Evolutionary conservation across 1,139 yeast genomes (phyloP), one percentile per base, ranked within the genome.

Genomic region (Sugiyamaella grinbergsii): DNA sequence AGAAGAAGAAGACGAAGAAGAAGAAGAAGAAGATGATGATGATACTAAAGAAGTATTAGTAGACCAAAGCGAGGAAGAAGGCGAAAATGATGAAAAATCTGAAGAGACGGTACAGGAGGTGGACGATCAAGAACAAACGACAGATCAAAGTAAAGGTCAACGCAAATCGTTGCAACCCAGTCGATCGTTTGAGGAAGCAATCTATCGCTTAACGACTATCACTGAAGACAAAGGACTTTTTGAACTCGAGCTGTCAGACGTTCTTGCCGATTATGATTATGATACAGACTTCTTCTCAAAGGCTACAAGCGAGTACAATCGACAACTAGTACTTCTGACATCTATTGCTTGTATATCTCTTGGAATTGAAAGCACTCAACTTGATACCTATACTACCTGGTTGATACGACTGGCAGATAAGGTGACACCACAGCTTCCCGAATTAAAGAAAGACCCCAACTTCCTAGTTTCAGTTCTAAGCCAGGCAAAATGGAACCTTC

Each of bases 271-370:
- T 23, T 36, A 26, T 28, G 41, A 43, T 26, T 43, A 43, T 29
- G 26, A 43, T 2, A 19, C 26, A 3, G 45, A 34, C 8, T 36
- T 43, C 29, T 4, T 43, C 16, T 36, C 47, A 13, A 11, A 43
- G n/a, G 26, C 36, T 13, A 22, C 41, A 7, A 36, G 15, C 15
- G 47, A 43, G 11, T 43, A 43, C 24, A 43, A 29, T 31, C 42
- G 28, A 15, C 57, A 54, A 33, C 31, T 52, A 16, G 44, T 54
- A 18, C 22, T 52, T 19, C 46, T 54, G 36, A 38, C 45, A 8
- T 54, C 57, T 4, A 38, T 54, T 22, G 55, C 57, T 1, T 44
- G 50, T 36, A 38, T 54, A 16, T 50, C 57, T 4, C 39, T 53
- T 24, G 54, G 51, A 11, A 34, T 44, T 11, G 48, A 46, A 10